These are phyloP conservation scores for Musa balbisiana DNA, from an alignment of 202 grass and related monocot species.

Conservation along the genomic window DNA sequence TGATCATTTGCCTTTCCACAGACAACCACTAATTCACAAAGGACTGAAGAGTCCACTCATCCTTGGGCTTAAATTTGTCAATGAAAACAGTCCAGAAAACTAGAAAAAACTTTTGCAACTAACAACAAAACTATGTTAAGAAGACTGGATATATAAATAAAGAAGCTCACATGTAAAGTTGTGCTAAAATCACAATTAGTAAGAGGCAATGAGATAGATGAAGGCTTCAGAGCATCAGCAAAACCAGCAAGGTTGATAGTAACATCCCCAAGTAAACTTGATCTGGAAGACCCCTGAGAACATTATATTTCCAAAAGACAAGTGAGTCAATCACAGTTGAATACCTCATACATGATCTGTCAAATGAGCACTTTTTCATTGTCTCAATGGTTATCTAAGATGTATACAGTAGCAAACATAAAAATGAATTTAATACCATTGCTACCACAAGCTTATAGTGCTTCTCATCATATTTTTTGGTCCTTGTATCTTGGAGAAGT, in stretches of 20 bases:
- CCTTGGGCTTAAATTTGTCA: neutral
- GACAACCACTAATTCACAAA: neutral
- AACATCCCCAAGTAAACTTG: conserved; percentile 87
- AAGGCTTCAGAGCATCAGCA: conserved; percentile 79
- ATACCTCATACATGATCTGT: neutral
- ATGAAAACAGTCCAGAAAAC: neutral
- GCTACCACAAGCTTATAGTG: conserved; percentile 90
- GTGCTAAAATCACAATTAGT: conserved; percentile 69
- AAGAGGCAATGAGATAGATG: conserved; percentile 76
- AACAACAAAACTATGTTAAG: neutral
- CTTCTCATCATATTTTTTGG: conserved; percentile 94
- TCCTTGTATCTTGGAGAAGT: conserved; percentile 81
- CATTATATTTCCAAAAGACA: conserved; percentile 9
- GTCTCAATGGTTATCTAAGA: too few species aligned
- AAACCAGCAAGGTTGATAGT: conserved; percentile 95
- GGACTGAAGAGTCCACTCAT: neutral
- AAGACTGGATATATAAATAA: conserved; percentile 9
- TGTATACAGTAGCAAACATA: neutral
- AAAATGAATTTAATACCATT: conserved; percentile 39
- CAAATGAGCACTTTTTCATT: too few species aligned
- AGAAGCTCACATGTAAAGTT: conserved; percentile 65
- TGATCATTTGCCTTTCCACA: neutral
- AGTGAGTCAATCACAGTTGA: conserved; percentile 20
- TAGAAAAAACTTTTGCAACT: neutral
- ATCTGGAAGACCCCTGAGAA: conserved; percentile 82